These are phyloP conservation scores for Xylaria flabelliformis DNA, from an alignment of 495 filamentous ascomycete genomes.

Conservation along the genomic window DNA sequence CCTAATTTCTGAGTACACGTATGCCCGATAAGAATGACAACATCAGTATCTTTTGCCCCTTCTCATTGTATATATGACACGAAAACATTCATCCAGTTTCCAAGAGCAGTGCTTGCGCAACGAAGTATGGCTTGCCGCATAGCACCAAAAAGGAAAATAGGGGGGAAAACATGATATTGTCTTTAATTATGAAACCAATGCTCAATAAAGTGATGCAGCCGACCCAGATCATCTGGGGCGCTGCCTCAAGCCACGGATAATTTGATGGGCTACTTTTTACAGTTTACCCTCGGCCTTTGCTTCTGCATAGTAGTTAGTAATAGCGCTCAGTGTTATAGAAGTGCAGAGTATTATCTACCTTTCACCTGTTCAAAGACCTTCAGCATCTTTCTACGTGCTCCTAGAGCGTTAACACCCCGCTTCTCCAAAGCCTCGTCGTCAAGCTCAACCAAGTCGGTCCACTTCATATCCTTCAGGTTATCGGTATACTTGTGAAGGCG, in stretches of 20 bases:
- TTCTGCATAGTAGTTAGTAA: constrained; percentile 45
- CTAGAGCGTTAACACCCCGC: constrained; percentile 91
- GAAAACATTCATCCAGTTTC: constrained; percentile 11
- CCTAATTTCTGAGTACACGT: not conserved
- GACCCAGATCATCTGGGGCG: not conserved
- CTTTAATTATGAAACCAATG: not conserved
- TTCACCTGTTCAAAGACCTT: constrained; percentile 98
- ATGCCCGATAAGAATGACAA: not conserved
- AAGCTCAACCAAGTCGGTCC: constrained; percentile 90
- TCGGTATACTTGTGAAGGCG: constrained; percentile 98
- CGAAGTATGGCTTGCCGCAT: not conserved
- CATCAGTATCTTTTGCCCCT: not conserved
- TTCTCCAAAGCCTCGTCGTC: constrained; percentile 94
- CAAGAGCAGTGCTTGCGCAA: not conserved
- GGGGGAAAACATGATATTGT: not conserved
- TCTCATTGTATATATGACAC: constrained; percentile 10
- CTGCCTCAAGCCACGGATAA: not conserved
- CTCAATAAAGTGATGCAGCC: not conserved
- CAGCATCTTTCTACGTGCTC: constrained; percentile 95
- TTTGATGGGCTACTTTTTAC: constrained; percentile 12
- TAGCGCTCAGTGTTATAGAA: not conserved
- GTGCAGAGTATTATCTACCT: constrained; percentile 48
- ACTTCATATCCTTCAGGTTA: constrained; percentile 94
- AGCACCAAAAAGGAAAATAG: not conserved
- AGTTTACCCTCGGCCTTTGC: constrained; percentile 73